phyloP scores from a whole-genome alignment of 352 stramenopile genomes.

The Hyaloperonospora brassicae region DNA sequence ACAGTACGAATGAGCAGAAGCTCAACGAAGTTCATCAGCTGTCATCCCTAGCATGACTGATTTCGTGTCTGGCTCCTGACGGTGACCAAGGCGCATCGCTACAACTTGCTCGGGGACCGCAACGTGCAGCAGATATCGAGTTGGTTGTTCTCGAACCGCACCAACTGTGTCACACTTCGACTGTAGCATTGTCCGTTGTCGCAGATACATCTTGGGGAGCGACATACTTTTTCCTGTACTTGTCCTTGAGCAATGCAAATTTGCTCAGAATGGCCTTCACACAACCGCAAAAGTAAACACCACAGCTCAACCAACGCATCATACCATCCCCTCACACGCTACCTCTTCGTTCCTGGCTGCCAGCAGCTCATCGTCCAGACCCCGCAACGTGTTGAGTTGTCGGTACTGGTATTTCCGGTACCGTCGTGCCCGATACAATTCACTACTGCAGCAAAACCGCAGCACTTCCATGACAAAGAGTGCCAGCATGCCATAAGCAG shows the following conservation, averaged over 20 bases:
- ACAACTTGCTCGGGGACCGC: too few species aligned
- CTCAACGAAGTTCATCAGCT: too few species aligned
- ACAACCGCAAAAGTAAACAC: slow-evolving; percentile 2
- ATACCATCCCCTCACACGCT: too few species aligned
- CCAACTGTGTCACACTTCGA: slow-evolving; percentile 37
- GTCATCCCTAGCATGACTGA: too few species aligned
- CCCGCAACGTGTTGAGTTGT: slow-evolving; percentile 44
- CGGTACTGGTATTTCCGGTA: slow-evolving; percentile 52
- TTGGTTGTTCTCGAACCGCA: not conserved
- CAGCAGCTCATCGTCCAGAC: slow-evolving; percentile 66
- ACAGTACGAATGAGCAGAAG: too few species aligned
- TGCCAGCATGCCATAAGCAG: slow-evolving; percentile 49
- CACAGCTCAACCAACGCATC: not conserved
- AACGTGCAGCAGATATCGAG: too few species aligned
- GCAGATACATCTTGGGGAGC: slow-evolving; percentile 30
- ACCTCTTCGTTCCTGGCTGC: slow-evolving; percentile 64
- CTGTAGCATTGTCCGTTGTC: slow-evolving; percentile 9
- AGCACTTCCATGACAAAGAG: slow-evolving; percentile 64
- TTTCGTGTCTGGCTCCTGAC: too few species aligned
- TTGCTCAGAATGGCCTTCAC: slow-evolving; percentile 61
- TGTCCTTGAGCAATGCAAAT: slow-evolving; percentile 62
- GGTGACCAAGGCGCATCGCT: too few species aligned
- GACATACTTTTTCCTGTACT: slow-evolving; percentile 73
- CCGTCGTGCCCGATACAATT: slow-evolving; percentile 35
- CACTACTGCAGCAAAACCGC: slow-evolving; percentile 62